Percentiles rank a stretch among this genome's conserved stretches.
Evolutionary conservation across 78 protist species (phyloP).

Genomic region (Guillardia theta): DNA sequence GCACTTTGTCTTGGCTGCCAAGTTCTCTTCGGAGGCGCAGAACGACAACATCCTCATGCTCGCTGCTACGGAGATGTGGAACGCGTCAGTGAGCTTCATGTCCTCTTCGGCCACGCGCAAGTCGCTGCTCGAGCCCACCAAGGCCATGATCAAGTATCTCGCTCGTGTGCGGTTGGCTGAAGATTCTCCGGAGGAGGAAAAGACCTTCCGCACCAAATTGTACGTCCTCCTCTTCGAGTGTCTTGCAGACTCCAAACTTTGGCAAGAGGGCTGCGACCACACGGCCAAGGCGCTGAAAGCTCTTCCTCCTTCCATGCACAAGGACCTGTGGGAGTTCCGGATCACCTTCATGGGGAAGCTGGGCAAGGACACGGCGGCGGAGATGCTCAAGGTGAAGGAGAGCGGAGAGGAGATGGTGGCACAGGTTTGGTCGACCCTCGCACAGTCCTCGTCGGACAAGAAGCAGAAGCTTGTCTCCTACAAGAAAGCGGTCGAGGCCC

Average conservation of each 20-base stretch:
- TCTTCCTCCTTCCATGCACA: not conserved
- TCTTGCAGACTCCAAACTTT: not conserved
- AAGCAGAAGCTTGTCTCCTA: not conserved
- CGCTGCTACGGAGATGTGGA: not conserved
- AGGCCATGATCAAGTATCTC: too few species aligned
- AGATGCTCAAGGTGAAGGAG: not conserved
- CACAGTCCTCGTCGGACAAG: not conserved
- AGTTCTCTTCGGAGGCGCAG: not conserved
- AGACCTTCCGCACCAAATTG: not conserved
- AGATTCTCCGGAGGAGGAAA: not conserved
- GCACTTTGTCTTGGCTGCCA: not conserved
- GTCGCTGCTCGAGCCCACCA: not conserved
- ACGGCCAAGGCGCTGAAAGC: not conserved
- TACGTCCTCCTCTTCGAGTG: not conserved
- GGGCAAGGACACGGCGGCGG: not conserved
- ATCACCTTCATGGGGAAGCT: not conserved
- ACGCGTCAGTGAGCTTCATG: not conserved
- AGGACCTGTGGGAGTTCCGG: conserved; percentile 20
- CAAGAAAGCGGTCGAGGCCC: not conserved
- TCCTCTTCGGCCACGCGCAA: not conserved
- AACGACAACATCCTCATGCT: not conserved
- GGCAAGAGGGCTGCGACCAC: not conserved
- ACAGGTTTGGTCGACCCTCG: not conserved
- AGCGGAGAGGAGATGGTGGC: conserved; percentile 20
- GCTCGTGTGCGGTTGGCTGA: not conserved